A percentile compares a stretch with the other conserved stretches of the same genome.
These are phyloP conservation scores for Colletotrichum sublineola DNA, from an alignment of 2,329 filamentous ascomycete species.

Conservation along the genomic window DNA sequence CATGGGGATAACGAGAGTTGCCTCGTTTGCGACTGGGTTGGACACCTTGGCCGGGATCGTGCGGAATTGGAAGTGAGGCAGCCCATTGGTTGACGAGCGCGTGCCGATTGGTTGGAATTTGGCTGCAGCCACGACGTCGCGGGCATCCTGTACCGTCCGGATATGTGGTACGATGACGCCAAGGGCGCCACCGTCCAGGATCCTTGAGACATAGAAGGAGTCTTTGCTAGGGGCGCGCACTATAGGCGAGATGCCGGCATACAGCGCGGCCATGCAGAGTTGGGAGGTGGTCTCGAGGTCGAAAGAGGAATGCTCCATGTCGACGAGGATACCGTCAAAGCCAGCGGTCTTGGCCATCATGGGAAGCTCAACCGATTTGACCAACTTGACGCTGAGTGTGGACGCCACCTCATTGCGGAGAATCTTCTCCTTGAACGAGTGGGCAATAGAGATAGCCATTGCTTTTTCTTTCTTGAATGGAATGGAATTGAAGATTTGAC, in stretches of 20 bases:
- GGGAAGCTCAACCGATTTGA: constrained; percentile 52
- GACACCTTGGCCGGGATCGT: constrained; percentile 50
- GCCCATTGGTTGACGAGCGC: constrained; percentile 53
- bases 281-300: constrained; percentile 53
- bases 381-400: constrained; percentile 49
- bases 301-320: constrained; percentile 60
- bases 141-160: constrained; percentile 52
- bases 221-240: constrained; percentile 57
- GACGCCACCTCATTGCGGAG: constrained; percentile 46
- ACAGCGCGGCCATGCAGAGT: constrained; percentile 55
- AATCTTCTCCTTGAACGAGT: constrained; percentile 48
- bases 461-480: background rate
- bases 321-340: constrained; percentile 57
- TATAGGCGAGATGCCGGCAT: constrained; percentile 56
- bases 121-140: constrained; percentile 52
- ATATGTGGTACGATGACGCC: constrained; percentile 59
- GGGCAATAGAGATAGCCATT: constrained; percentile 45
- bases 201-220: constrained; percentile 53
- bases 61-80: constrained; percentile 53
- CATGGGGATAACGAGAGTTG: constrained; percentile 58
- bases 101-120: constrained; percentile 55
- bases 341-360: constrained; percentile 57
- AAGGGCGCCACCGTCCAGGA: constrained; percentile 57
- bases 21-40: constrained; percentile 52
- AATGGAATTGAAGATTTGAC: too few relatives aligned